These are phyloP conservation scores for Cyclaneusma minus DNA, from an alignment of 2,329 filamentous ascomycete genomes.

Conservation along the genomic window DNA sequence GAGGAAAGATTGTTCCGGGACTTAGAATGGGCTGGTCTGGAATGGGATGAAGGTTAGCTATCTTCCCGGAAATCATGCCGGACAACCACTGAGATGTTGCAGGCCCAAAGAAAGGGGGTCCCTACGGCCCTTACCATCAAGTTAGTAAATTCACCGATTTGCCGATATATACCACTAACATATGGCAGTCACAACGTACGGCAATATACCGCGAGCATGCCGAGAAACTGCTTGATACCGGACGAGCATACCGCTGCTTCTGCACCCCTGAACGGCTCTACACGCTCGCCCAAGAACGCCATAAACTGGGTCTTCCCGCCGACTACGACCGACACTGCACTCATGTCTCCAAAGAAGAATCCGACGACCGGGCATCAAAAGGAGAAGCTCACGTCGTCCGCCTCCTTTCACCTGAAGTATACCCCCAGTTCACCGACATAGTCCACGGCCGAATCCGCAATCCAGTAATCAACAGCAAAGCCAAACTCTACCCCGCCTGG, in stretches of 20 bases:
- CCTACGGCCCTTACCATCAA: slow-evolving; percentile 75
- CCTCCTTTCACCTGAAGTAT: slow-evolving; percentile 47
- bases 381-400: slow-evolving; percentile 66
- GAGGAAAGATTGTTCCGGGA: slow-evolving; percentile 66
- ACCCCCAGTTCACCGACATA: slow-evolving; percentile 56
- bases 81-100: slow-evolving; percentile 6
- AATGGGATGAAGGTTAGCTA: slow-evolving; percentile 74
- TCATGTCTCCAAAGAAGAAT: slow-evolving; percentile 48
- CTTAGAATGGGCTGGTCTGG: slow-evolving; percentile 72
- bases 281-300: slow-evolving; percentile 45
- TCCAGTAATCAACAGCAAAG: slow-evolving; percentile 27
- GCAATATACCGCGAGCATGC: slow-evolving; percentile 58
- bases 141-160: slow-evolving; percentile 25
- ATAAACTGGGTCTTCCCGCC: slow-evolving; percentile 38
- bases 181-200: slow-evolving; percentile 58
- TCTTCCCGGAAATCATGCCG: not conserved
- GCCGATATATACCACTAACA: slow-evolving; percentile 6
- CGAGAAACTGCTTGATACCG: slow-evolving; percentile 49
- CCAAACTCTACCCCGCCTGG: slow-evolving; percentile 22
- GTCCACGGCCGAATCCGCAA: slow-evolving; percentile 55
- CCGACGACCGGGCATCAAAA: slow-evolving; percentile 49
- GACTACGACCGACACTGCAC: slow-evolving; percentile 63
- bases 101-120: slow-evolving; percentile 70
- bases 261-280: slow-evolving; percentile 61
- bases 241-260: slow-evolving; percentile 85